Percentiles rank a stretch among this genome's conserved stretches.
Conservation (phyloP, 768 basidiomycete genomes). For the Auricularia sp. region DNA sequence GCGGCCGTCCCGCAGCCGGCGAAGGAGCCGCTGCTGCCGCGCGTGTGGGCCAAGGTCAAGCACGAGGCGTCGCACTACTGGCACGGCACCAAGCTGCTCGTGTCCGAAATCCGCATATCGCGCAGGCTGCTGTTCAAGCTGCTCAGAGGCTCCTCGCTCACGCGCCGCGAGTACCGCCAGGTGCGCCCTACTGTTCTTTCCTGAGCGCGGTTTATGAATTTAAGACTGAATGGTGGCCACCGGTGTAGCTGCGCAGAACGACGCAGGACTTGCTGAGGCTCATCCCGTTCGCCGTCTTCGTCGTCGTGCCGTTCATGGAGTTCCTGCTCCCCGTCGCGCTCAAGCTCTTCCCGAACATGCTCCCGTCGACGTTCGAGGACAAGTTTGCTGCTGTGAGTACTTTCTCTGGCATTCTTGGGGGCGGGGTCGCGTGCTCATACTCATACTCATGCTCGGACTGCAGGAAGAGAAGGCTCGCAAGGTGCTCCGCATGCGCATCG, state of each 20-base stretch:
- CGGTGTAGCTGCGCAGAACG: constrained; percentile 79
- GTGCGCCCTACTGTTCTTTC: constrained; percentile 27
- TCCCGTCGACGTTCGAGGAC: constrained; percentile 96
- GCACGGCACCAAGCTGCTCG: constrained; percentile 90
- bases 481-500: constrained; percentile 83
- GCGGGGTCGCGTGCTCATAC: too few relatives aligned
- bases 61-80: constrained; percentile 95
- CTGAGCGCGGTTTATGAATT: neutral
- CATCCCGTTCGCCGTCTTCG: constrained; percentile 89
- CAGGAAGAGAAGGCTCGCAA: constrained; percentile 97
- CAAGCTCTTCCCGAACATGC: constrained; percentile 97
- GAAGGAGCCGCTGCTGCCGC: constrained; percentile 36
- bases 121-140: constrained; percentile 83
- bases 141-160: constrained; percentile 81
- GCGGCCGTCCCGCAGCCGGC: constrained; percentile 2
- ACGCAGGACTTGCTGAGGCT: constrained; percentile 88
- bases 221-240: neutral
- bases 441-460: too few relatives aligned
- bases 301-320: constrained; percentile 98
- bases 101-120: constrained; percentile 89
- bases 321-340: constrained; percentile 89
- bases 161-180: constrained; percentile 88
- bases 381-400: constrained; percentile 77
- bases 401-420: neutral
- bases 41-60: constrained; percentile 89